Percentiles rank a stretch among this genome's conserved stretches.
These are phyloP conservation scores for Mortierella claussenii DNA, from an alignment of 192 early-diverging fungal genomes.

Conservation along the genomic window DNA sequence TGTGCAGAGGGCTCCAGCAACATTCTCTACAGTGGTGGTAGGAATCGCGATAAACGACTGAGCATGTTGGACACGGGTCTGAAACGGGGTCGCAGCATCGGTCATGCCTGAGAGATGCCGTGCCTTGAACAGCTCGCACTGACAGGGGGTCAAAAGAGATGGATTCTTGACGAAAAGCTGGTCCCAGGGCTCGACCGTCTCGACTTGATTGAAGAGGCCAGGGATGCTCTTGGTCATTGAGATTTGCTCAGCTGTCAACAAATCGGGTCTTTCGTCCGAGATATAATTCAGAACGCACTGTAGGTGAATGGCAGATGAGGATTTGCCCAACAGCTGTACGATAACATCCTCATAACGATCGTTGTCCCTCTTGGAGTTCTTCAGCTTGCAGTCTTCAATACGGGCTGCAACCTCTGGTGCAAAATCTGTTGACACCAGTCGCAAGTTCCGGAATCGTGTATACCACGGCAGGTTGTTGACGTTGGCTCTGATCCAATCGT, in stretches of 20 bases:
- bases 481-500: slow-evolving; percentile 17
- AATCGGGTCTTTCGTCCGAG: slow-evolving; percentile 4
- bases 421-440: slow-evolving; percentile 17
- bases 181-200: slow-evolving; percentile 7
- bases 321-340: slow-evolving; percentile 14
- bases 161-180: slow-evolving; percentile 20
- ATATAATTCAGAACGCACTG: slow-evolving; percentile 8
- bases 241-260: slow-evolving; percentile 25
- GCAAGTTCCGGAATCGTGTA: slow-evolving; percentile 14
- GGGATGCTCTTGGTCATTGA: slow-evolving; percentile 15
- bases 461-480: slow-evolving; percentile 11
- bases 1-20: slow-evolving; percentile 27
- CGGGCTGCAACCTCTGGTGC: not conserved
- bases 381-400: slow-evolving; percentile 4
- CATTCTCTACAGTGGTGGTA: slow-evolving; percentile 37
- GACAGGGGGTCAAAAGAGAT: slow-evolving; percentile 16
- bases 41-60: slow-evolving; percentile 29
- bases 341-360: slow-evolving; percentile 13
- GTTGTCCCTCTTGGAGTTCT: slow-evolving; percentile 21
- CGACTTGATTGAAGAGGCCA: slow-evolving; percentile 38
- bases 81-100: slow-evolving; percentile 19
- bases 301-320: slow-evolving; percentile 23
- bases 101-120: slow-evolving; percentile 38
- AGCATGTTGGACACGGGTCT: slow-evolving; percentile 36
- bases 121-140: slow-evolving; percentile 30